These are phyloP conservation scores for Periglandula ipomoeae DNA, from an alignment of 2,329 filamentous ascomycete genomes.

Conservation along the genomic window DNA sequence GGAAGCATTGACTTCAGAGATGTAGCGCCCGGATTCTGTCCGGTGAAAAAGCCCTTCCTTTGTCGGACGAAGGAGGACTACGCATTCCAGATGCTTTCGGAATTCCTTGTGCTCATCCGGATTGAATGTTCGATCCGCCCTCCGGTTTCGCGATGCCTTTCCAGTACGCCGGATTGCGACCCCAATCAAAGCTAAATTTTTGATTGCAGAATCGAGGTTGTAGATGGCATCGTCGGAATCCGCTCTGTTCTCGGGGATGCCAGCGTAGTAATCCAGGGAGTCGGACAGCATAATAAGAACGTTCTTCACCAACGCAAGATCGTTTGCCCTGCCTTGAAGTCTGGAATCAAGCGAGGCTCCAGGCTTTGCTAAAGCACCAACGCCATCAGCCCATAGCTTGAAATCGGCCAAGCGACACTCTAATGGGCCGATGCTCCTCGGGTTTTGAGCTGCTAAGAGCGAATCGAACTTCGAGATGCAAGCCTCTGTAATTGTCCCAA, in stretches of 20 bases:
- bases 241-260: too few relatives aligned
- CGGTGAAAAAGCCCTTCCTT: too few relatives aligned
- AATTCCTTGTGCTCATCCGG: neutral
- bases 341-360: slow-evolving; percentile 1
- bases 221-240: too few relatives aligned
- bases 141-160: neutral
- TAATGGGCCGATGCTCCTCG: neutral
- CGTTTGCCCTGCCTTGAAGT: neutral
- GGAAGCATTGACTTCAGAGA: neutral
- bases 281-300: neutral
- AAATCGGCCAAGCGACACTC: slow-evolving; percentile 9
- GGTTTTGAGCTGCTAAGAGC: neutral
- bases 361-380: slow-evolving; percentile 8
- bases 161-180: slow-evolving; percentile 7
- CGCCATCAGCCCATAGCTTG: slow-evolving; percentile 10
- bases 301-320: neutral
- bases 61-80: neutral
- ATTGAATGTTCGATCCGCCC: neutral
- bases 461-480: neutral
- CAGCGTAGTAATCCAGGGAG: neutral
- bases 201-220: neutral
- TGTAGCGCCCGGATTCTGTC: neutral
- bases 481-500: too few relatives aligned
- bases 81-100: neutral
- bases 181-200: neutral